phyloP scores from a whole-genome alignment of 768 basidiomycete species.

The Exidia glandulosa region DNA sequence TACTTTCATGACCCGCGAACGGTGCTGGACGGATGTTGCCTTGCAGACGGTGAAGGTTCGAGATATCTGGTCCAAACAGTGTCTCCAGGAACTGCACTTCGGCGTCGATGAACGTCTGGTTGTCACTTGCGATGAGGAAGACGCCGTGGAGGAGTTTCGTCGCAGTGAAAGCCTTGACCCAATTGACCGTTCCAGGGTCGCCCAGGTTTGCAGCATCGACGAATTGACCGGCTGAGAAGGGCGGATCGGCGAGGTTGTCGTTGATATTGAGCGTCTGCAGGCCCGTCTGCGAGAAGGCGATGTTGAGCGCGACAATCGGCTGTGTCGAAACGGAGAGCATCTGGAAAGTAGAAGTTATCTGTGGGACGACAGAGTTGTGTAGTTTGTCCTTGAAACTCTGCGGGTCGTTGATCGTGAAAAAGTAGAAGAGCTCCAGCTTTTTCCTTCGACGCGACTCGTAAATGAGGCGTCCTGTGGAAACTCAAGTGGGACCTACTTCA shows the following conservation, averaged over 20 bases:
- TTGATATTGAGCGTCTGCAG: conserved; percentile 28
- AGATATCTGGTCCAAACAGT: conserved; percentile 31
- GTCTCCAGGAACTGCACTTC: conserved; percentile 11
- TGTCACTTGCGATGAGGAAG: conserved; percentile 39
- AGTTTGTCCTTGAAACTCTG: conserved; percentile 30
- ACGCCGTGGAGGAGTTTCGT: conserved; percentile 34
- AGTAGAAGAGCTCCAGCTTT: conserved; percentile 39
- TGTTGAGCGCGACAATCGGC: conserved; percentile 36
- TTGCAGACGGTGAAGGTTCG: conserved; percentile 25
- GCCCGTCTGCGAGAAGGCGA: conserved; percentile 42
- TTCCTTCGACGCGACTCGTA: conserved; percentile 46
- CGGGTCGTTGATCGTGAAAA: conserved; percentile 40
- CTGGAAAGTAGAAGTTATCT: conserved; percentile 37
- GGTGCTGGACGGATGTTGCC: conserved; percentile 22
- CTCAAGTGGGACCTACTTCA: too few species aligned
- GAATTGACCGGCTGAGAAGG: conserved; percentile 32
- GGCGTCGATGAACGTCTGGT: conserved; percentile 23
- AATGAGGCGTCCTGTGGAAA: too few species aligned
- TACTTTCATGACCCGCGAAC: conserved; percentile 15
- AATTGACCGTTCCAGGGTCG: conserved; percentile 22
- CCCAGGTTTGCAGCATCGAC: conserved; percentile 27
- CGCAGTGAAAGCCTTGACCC: conserved; percentile 35
- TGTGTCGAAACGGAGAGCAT: conserved; percentile 21
- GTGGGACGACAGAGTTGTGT: conserved; percentile 24
- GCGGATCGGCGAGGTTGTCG: conserved; percentile 27